These are phyloP conservation scores for Salix exigua DNA, from an alignment of 345 rosid species.

Conservation along the genomic window DNA sequence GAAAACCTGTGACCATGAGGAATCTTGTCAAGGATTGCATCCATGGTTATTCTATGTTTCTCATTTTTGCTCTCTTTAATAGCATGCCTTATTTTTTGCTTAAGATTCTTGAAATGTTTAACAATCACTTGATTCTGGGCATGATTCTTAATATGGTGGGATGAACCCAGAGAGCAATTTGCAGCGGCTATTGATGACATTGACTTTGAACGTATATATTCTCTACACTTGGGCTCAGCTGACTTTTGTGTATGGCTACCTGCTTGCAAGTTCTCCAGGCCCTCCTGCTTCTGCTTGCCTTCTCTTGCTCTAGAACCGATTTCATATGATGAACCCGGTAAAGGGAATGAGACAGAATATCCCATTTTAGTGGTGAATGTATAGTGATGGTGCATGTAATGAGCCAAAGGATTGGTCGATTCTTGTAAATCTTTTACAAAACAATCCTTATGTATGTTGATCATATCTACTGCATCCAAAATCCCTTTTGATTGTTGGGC, in stretches of 20 bases:
- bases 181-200: slow-evolving; percentile 27
- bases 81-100: slow-evolving; percentile 59
- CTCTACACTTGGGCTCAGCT: slow-evolving; percentile 5
- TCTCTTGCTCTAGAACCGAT: slow-evolving; percentile 13
- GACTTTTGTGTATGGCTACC: not conserved
- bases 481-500: slow-evolving; percentile 35
- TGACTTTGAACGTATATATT: slow-evolving; percentile 24
- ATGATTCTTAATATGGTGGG: slow-evolving; percentile 26
- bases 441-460: slow-evolving; percentile 50
- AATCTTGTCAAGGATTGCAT: slow-evolving; percentile 72
- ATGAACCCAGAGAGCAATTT: slow-evolving; percentile 31
- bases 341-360: slow-evolving; percentile 45
- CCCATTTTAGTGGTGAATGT: slow-evolving; percentile 26
- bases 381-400: slow-evolving; percentile 42
- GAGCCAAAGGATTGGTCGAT: slow-evolving; percentile 51
- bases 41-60: slow-evolving; percentile 67
- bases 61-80: slow-evolving; percentile 56
- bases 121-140: slow-evolving; percentile 40
- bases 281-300: slow-evolving; percentile 9
- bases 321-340: slow-evolving; percentile 14
- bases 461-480: slow-evolving; percentile 49
- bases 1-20: slow-evolving; percentile 56
- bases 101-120: slow-evolving; percentile 63
- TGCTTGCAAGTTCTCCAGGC: not conserved
- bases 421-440: slow-evolving; percentile 44